These are phyloP conservation scores for Colletotrichum ledebouriae DNA, from an alignment of 2,329 filamentous ascomycete genomes.

Conservation along the genomic window DNA sequence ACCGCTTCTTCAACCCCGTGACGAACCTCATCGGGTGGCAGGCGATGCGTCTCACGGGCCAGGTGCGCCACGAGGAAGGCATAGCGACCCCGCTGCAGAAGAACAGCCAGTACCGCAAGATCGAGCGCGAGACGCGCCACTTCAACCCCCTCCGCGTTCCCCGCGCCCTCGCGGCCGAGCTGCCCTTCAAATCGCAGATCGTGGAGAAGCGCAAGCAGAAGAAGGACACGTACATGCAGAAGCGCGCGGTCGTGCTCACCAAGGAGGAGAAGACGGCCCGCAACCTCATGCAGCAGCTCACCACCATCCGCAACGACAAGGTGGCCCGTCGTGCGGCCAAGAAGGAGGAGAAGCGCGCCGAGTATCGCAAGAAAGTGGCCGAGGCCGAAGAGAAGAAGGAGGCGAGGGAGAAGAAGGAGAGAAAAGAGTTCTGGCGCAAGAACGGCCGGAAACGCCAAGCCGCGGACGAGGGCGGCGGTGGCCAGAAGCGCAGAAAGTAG, in stretches of 20 bases:
- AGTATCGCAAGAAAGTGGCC: conserved; percentile 85
- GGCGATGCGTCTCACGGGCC: conserved; percentile 92
- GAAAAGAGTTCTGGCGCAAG: conserved; percentile 90
- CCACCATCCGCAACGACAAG: conserved; percentile 91
- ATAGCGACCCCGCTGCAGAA: conserved; percentile 83
- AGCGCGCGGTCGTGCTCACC: conserved; percentile 88
- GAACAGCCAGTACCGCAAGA: conserved; percentile 85
- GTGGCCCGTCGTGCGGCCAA: conserved; percentile 84
- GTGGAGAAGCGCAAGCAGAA: conserved; percentile 83
- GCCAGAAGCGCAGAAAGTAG: conserved; percentile 46
- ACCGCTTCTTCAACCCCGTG: conserved; percentile 96
- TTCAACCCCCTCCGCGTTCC: conserved; percentile 87
- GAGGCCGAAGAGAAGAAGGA: conserved; percentile 87
- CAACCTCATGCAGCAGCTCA: conserved; percentile 91
- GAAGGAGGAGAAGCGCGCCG: conserved; percentile 87
- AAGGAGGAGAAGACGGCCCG: conserved; percentile 92
- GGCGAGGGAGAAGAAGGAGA: conserved; percentile 89
- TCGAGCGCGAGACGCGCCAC: conserved; percentile 76
- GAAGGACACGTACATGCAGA: conserved; percentile 90
- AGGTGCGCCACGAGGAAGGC: conserved; percentile 83
- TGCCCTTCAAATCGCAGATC: conserved; percentile 95
- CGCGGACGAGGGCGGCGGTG: conserved; percentile 55
- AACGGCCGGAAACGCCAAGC: conserved; percentile 81
- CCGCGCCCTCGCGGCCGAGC: conserved; percentile 80
- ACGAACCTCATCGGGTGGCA: conserved; percentile 95